These are phyloP conservation scores for Cercospora citrullina DNA, from an alignment of 2,329 filamentous ascomycete genomes.

Conservation along the genomic window DNA sequence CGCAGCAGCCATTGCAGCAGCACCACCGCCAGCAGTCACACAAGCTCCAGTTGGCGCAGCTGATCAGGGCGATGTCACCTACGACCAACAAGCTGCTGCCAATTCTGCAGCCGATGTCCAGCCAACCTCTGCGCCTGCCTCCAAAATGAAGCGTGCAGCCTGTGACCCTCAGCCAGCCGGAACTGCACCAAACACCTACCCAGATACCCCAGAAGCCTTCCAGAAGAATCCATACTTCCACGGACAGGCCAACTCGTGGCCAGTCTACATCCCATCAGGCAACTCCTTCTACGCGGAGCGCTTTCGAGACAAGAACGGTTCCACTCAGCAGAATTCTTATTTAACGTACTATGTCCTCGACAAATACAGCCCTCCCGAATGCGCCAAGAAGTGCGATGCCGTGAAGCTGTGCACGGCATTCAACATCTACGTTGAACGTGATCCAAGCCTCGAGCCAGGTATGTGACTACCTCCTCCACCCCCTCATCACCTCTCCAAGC, in stretches of 20 bases:
- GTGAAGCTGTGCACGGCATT: slow-evolving; percentile 30
- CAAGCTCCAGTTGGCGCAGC: slow-evolving; percentile 26
- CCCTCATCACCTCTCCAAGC: not conserved
- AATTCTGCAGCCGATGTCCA: slow-evolving; percentile 22
- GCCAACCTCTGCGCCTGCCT: slow-evolving; percentile 22
- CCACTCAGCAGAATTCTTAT: slow-evolving; percentile 30
- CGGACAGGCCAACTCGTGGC: slow-evolving; percentile 24
- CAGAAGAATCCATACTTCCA: slow-evolving; percentile 26
- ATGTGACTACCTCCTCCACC: slow-evolving; percentile 7
- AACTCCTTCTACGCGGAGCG: slow-evolving; percentile 26
- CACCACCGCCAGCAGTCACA: slow-evolving; percentile 23
- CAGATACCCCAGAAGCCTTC: slow-evolving; percentile 34
- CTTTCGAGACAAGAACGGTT: slow-evolving; percentile 31
- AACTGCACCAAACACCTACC: slow-evolving; percentile 34
- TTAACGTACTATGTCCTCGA: slow-evolving; percentile 30
- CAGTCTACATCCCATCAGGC: slow-evolving; percentile 16
- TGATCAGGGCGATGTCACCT: slow-evolving; percentile 21
- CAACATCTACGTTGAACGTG: slow-evolving; percentile 33
- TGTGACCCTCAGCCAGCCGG: slow-evolving; percentile 42
- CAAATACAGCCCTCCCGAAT: slow-evolving; percentile 28
- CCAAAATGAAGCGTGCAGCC: slow-evolving; percentile 33
- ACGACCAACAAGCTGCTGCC: slow-evolving; percentile 25
- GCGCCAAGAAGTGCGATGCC: slow-evolving; percentile 30
- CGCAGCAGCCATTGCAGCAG: slow-evolving; percentile 27
- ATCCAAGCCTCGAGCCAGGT: slow-evolving; percentile 27